Percentiles rank a stretch among this genome's conserved stretches.
phyloP scores from a whole-genome alignment of 1,284 basidiomycete species.

The Termitomyces sp. region DNA sequence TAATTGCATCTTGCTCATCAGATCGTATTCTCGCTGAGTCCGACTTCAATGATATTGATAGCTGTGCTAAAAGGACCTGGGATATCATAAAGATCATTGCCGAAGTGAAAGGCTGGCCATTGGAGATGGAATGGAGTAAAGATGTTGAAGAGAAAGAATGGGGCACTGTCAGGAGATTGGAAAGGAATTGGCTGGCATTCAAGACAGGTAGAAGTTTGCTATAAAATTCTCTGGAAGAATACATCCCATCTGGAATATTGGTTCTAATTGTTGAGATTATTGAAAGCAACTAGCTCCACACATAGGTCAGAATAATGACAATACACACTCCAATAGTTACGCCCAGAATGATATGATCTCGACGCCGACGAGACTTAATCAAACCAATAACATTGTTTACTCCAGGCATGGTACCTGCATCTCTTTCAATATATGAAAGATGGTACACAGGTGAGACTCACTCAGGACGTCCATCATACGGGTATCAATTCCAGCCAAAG shows the following conservation, averaged over 20 bases:
- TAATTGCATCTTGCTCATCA: conserved; percentile 56
- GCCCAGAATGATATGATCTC: conserved; percentile 90
- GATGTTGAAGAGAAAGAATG: conserved; percentile 34
- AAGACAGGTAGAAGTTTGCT: conserved; percentile 26
- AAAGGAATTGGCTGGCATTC: conserved; percentile 66
- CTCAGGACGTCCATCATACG: conserved; percentile 83
- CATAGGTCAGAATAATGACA: conserved; percentile 75
- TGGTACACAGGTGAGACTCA: conserved; percentile 32
- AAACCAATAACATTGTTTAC: conserved; percentile 88
- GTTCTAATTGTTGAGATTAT: neutral
- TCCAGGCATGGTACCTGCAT: conserved; percentile 81
- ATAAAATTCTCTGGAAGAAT: neutral
- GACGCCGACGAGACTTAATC: conserved; percentile 86
- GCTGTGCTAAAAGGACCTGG: conserved; percentile 56
- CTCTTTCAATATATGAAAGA: neutral
- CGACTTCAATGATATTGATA: conserved; percentile 58
- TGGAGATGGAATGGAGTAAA: conserved; percentile 57
- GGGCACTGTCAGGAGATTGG: conserved; percentile 60
- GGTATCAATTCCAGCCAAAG: conserved; percentile 73
- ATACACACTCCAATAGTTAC: conserved; percentile 82
- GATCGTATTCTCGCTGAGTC: conserved; percentile 73
- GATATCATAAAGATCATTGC: conserved; percentile 63
- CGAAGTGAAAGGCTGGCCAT: conserved; percentile 56
- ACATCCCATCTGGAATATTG: neutral
- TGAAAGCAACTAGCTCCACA: conserved; percentile 39